Base-by-base conservation (phyloP, 1,284 basidiomycete species). In the Porodaedalea pini region DNA sequence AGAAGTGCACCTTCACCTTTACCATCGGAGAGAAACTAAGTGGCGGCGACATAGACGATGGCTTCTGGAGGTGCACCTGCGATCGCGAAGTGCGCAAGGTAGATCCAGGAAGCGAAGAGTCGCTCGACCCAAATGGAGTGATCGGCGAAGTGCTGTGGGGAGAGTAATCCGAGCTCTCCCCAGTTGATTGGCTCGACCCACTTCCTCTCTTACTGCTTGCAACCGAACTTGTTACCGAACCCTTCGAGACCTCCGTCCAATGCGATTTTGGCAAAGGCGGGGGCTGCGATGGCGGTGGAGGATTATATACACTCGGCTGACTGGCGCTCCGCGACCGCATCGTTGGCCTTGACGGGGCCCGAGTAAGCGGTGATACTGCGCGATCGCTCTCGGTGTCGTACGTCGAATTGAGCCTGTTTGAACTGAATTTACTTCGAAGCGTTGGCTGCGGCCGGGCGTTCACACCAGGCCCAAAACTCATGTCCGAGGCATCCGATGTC, bases 1-100 rank as follows among this genome's bases (percentile, higher is more conserved):
- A 83, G 75, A 87, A 94, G 70, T 88, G 86, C 54, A 96, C 90
- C 71, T 93, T 93, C 66, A 94, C 85, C 70, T 92, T 90, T 39
- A 94, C 85, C 23, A 82, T 82, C 32, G 71, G 69, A 11, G 64
- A 60, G 25, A 67, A 64, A 64, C 41, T 44, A 66, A 65, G 21
- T 64, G 61, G 8, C 70, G 73, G 40, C 62, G 63, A 41, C 65
- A 65, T 17, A 66, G 66, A 37, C 57, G 63, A n/a, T 57, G 61
- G 27, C 54, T 63, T 59, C 62, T 59, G 61, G 54, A 58, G 56
- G 68, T 80, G 75, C 62, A 75, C 74, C 64, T 78, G 80, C 61
- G 78, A 80, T 47, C 79, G 78, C 61, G 77, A 80, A 57, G 76
- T 76, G 64, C 75, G 85, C 62, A 80, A 76, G 17, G 67, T 74